Evolutionary conservation across 345 rosid species (phyloP), one percentile per base, ranked within the genome.

Genomic region (Salix viminalis): DNA sequence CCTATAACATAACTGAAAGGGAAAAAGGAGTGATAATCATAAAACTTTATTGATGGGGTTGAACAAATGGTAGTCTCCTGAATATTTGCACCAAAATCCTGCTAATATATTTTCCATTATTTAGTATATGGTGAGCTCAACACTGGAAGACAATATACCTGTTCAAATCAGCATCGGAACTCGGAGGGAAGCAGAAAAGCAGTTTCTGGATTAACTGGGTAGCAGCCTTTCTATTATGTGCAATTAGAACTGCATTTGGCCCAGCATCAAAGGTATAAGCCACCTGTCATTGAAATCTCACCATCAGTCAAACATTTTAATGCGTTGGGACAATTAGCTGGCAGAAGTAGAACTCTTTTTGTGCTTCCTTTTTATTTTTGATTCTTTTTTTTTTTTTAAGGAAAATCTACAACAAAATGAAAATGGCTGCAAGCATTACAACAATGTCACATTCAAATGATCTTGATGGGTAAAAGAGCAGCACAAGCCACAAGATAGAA

Each of bases 191-290:
- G 84, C 80, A 84, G 87, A 83, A 93, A 54, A 93, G 97, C 79
- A 95, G 87, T 85, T 89, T 86, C 80, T 84, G 94, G 77, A 95
- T 80, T 87, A 92, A 89, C 79, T 87, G 86, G 69, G 88, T 76
- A 60, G 98, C 97, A 67, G 88, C 82, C 77, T 89, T 86, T 79
- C 91, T 77, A 76, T 88, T 80, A 16, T 68, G 89, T 58, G 97
- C 95, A 48, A 94, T 87, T 70, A 94, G 77, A 79, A 94, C 97
- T 2, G 97, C 97, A 65, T 92, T 94, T 2, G 98, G 98, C 79
- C 98, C 98, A 72, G 98, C 97, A 83, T 94, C 98, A 67, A 92
- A 94, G 50, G 98, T 94, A 77, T 92, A 94, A 41, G 98, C 95
- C 78, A 94, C 92, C 98, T 94, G 90, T 71, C 65, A 86, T 70